These are phyloP conservation scores for Boletus reticuloceps DNA, from an alignment of 768 basidiomycete genomes.

Conservation along the genomic window DNA sequence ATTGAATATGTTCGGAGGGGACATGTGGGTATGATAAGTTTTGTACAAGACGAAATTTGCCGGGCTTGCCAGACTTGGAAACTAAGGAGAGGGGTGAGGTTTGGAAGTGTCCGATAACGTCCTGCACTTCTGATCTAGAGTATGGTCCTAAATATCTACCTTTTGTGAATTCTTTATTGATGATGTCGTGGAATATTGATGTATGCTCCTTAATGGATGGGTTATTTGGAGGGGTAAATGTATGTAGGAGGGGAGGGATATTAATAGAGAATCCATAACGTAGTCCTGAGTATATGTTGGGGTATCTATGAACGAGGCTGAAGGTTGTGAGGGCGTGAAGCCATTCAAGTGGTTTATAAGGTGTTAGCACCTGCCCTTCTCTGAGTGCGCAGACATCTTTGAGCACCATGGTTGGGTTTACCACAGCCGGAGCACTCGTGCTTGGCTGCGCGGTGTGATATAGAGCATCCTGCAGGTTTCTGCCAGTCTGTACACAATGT, in stretches of 20 bases:
- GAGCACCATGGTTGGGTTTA: not conserved
- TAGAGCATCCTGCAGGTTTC: not conserved
- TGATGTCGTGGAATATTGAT: accelerated
- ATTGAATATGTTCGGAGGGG: conserved; percentile 8
- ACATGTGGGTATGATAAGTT: conserved; percentile 28
- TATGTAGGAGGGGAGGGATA: not conserved
- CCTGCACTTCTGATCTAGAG: not conserved
- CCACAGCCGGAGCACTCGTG: not conserved
- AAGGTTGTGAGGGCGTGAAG: not conserved
- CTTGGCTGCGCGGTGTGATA: not conserved
- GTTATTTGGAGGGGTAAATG: not conserved
- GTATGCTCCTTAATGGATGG: not conserved
- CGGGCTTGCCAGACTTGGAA: conserved; percentile 25
- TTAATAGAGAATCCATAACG: not conserved
- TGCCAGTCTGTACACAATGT: not conserved
- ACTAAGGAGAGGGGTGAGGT: conserved; percentile 26
- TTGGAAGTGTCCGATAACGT: conserved; percentile 27
- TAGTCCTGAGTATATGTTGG: not conserved
- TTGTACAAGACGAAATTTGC: conserved; percentile 26
- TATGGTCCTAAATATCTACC: not conserved
- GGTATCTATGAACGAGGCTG: not conserved
- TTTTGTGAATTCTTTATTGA: not conserved
- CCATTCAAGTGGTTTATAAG: not conserved
- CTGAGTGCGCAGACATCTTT: not conserved
- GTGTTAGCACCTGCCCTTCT: not conserved